Conservation (phyloP, 1,284 basidiomycete species). For the Puccinia coronata region DNA sequence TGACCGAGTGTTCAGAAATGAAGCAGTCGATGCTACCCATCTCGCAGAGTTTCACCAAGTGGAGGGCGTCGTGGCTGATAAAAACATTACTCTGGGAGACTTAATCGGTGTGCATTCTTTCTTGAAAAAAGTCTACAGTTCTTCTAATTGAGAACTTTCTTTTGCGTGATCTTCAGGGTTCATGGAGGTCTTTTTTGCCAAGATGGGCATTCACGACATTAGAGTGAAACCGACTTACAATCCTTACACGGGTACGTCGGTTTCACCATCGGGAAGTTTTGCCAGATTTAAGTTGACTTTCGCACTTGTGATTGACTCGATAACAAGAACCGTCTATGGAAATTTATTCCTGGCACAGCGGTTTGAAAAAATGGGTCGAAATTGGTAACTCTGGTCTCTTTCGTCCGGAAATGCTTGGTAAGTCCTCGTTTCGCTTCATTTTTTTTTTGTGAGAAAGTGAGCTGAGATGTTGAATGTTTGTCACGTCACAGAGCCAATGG, state of each 20-base stretch:
- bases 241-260: conserved; percentile 57
- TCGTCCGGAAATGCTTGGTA: conserved; percentile 89
- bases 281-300: conserved; percentile 78
- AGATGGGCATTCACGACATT: conserved; percentile 73
- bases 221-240: conserved; percentile 60
- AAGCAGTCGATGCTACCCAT: conserved; percentile 99
- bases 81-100: conserved; percentile 89
- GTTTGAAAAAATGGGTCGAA: conserved; percentile 94
- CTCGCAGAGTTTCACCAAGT: conserved; percentile 99
- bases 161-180: conserved; percentile 67
- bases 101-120: conserved; percentile 72
- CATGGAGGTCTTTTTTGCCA: conserved; percentile 96
- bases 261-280: conserved; percentile 69
- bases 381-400: conserved; percentile 93
- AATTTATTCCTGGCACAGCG: conserved; percentile 97
- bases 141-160: conserved; percentile 26
- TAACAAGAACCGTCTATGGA: conserved; percentile 83
- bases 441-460: not conserved
- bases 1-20: conserved; percentile 97
- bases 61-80: conserved; percentile 96
- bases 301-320: conserved; percentile 77
- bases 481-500: conserved; percentile 75
- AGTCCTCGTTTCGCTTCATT: not conserved
- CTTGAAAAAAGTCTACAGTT: not conserved
- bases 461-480: not conserved